These are phyloP conservation scores for Saussurea involucrata DNA, from an alignment of 129 eudicot genomes.

Conservation along the genomic window DNA sequence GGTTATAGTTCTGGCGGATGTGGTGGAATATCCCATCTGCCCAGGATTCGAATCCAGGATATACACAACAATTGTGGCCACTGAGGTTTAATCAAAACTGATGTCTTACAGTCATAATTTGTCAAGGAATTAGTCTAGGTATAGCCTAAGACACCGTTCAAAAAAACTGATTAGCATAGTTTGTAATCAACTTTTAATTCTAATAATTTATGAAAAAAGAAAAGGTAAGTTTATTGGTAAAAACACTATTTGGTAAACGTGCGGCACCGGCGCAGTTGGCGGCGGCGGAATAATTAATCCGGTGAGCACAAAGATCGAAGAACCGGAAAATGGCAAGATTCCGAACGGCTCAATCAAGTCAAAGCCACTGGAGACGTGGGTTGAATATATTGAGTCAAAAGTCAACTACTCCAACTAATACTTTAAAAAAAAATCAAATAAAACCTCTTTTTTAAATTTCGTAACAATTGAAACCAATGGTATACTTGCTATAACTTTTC, in stretches of 20 bases:
- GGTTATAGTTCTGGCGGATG: no score
- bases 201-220: background rate
- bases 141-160: no score
- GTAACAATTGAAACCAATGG: background rate
- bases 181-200: background rate
- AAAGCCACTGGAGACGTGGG: background rate
- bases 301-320: conserved; percentile 1
- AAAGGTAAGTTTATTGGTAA: background rate
- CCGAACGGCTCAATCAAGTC: conserved; percentile 32
- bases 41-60: no score
- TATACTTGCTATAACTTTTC: no score
- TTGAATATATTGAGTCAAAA: conserved; percentile 1
- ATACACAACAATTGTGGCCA: no score
- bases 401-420: conserved; percentile 18
- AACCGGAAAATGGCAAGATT: conserved; percentile 19
- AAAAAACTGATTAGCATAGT: no score
- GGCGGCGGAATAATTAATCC: background rate
- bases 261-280: conserved; percentile 10
- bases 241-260: background rate
- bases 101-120: no score
- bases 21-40: no score
- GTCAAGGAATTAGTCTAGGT: no score
- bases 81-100: no score
- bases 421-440: background rate
- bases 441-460: background rate